Percentiles rank a stretch among this genome's conserved stretches.
Conservation (phyloP, 2,329 filamentous ascomycete genomes). For the Alternaria novae-zelandiae region DNA sequence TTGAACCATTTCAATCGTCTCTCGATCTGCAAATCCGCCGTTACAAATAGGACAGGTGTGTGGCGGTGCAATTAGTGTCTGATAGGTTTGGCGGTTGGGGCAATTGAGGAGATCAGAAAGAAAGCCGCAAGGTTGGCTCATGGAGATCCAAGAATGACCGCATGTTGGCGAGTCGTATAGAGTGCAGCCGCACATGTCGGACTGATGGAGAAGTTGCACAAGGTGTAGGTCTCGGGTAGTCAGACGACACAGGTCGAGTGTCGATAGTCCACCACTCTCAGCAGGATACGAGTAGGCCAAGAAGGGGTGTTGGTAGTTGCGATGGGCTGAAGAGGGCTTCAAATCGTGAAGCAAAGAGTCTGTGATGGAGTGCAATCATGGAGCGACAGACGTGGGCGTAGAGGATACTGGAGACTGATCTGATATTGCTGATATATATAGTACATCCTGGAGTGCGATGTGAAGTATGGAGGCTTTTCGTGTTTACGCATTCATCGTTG, state of each 20-base stretch:
- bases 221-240: neutral
- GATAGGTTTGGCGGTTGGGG: slow-evolving; percentile 43
- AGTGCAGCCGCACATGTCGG: slow-evolving; percentile 56
- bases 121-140: slow-evolving; percentile 53
- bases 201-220: neutral
- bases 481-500: slow-evolving; percentile 10
- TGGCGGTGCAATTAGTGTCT: slow-evolving; percentile 35
- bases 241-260: neutral
- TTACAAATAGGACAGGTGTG: slow-evolving; percentile 39
- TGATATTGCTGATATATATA: slow-evolving; percentile 29
- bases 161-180: slow-evolving; percentile 56
- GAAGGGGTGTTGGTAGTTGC: neutral
- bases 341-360: neutral
- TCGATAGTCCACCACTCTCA: neutral
- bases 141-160: slow-evolving; percentile 57
- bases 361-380: neutral
- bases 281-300: neutral
- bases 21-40: slow-evolving; percentile 32
- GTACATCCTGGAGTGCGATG: slow-evolving; percentile 9
- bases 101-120: slow-evolving; percentile 51
- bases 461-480: slow-evolving; percentile 13
- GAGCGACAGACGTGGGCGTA: neutral
- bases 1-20: slow-evolving; percentile 42
- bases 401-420: slow-evolving; percentile 8
- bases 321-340: neutral